phyloP scores from a whole-genome alignment of 805 yeast species.

The Candida maris region DNA sequence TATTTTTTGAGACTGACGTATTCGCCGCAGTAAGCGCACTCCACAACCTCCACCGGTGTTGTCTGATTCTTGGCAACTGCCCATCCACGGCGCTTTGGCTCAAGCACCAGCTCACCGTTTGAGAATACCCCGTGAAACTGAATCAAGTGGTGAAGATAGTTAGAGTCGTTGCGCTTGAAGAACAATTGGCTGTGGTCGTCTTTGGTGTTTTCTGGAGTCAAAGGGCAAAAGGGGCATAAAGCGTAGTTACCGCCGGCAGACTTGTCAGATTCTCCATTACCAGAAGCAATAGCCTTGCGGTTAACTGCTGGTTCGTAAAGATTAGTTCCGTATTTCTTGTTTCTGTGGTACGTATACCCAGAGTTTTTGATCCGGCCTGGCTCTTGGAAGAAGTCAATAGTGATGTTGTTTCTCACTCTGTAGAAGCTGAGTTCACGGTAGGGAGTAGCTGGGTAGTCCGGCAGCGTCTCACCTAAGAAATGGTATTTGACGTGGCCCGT shows the following conservation, averaged over 20 bases:
- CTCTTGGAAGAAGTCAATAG: constrained; percentile 10
- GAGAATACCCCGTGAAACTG: constrained; percentile 33
- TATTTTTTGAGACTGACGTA: constrained; percentile 20
- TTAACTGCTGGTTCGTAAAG: constrained; percentile 24
- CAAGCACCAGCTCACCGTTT: constrained; percentile 25
- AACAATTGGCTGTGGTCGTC: constrained; percentile 19
- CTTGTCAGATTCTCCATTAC: constrained; percentile 5
- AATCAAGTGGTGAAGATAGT: constrained; percentile 30
- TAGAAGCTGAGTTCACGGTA: constrained; percentile 13
- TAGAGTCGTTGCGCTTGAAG: constrained; percentile 28
- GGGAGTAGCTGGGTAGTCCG: constrained; percentile 8
- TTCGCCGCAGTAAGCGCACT: constrained; percentile 26
- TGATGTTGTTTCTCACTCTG: constrained; percentile 14
- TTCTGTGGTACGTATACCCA: constrained; percentile 13
- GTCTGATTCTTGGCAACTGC: constrained; percentile 8
- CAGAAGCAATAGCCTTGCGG: constrained; percentile 9
- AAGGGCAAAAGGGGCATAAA: constrained; percentile 28
- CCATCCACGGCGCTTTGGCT: constrained; percentile 24
- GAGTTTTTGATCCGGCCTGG: constrained; percentile 4
- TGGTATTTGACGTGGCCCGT: constrained; percentile 1
- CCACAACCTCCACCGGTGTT: constrained; percentile 23
- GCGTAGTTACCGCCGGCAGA: constrained; percentile 23
- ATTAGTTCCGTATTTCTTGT: constrained; percentile 16
- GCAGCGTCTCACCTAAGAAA: background rate
- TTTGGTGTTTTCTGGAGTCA: constrained; percentile 14